phyloP scores from a whole-genome alignment of 2,329 filamentous ascomycete species.

The Scedosporium minutisporum region DNA sequence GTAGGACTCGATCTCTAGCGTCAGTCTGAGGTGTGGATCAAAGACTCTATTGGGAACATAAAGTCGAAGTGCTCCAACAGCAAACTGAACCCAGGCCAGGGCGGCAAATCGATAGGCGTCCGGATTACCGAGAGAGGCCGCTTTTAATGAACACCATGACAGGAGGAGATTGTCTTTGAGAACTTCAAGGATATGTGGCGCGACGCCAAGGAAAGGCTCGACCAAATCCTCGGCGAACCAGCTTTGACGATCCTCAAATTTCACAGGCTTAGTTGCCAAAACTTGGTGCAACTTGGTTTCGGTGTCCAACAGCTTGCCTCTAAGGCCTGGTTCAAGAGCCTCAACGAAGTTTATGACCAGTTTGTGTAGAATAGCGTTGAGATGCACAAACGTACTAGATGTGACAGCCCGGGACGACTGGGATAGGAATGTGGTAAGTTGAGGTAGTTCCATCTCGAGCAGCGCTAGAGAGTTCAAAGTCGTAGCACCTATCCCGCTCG shows the following conservation, averaged over 20 bases:
- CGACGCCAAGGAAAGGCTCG: not conserved
- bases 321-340: constrained; percentile 1
- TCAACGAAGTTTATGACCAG: constrained; percentile 25
- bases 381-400: constrained; percentile 36
- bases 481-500: constrained; percentile 41
- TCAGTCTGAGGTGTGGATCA: constrained; percentile 62
- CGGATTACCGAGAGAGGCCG: constrained; percentile 19
- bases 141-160: constrained; percentile 33
- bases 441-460: constrained; percentile 55
- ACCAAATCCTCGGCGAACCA: not conserved
- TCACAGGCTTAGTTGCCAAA: not conserved
- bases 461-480: constrained; percentile 51
- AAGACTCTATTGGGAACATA: constrained; percentile 82
- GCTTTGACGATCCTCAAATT: not conserved
- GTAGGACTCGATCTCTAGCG: constrained; percentile 54
- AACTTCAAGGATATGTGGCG: constrained; percentile 13
- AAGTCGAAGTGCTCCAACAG: constrained; percentile 62
- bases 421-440: constrained; percentile 46
- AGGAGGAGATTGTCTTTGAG: constrained; percentile 34
- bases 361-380: constrained; percentile 38
- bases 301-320: not conserved
- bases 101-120: constrained; percentile 23
- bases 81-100: constrained; percentile 67
- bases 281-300: not conserved
- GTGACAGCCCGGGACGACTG: constrained; percentile 38